Conservation (phyloP, 164 flowering plant species). For the Litsea cubeba region DNA sequence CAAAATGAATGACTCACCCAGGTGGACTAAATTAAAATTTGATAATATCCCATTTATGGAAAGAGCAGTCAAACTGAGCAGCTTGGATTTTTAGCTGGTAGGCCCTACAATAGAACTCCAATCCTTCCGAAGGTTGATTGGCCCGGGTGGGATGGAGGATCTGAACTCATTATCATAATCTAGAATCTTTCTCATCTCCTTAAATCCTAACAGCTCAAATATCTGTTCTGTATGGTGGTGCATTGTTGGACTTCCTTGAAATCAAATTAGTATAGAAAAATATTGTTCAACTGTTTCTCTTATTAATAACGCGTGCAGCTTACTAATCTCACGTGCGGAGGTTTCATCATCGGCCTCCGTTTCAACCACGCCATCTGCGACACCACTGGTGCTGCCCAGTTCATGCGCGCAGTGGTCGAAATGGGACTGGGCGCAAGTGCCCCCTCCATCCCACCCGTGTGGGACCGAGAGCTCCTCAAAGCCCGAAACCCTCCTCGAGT, state of each 20-base stretch:
- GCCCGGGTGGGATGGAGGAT: not conserved
- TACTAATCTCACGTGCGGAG: slow-evolving; percentile 43
- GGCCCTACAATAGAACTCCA: not conserved
- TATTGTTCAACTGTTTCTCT: not conserved
- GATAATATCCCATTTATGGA: no score
- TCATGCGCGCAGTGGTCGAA: slow-evolving; percentile 24
- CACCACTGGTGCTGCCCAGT: slow-evolving; percentile 22
- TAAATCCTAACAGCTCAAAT: not conserved
- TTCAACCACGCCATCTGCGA: slow-evolving; percentile 38
- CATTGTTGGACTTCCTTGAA: not conserved
- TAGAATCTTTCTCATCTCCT: not conserved
- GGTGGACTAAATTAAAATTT: no score
- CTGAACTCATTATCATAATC: not conserved
- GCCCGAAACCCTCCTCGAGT: slow-evolving; percentile 24
- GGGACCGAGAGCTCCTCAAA: slow-evolving; percentile 20
- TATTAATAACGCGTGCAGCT: slow-evolving; percentile 26
- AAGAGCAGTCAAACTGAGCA: no score
- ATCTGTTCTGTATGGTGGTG: not conserved
- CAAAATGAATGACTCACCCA: no score
- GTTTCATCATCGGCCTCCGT: slow-evolving; percentile 25
- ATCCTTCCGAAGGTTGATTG: not conserved
- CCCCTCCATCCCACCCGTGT: slow-evolving; percentile 30
- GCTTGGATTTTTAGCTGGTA: no score
- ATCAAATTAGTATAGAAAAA: not conserved
- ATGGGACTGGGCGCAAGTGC: slow-evolving; percentile 21